A percentile compares a stretch with the other conserved stretches of the same genome.
Conservation (phyloP, 1,284 basidiomycete species). For the Pulchroboletus neoregius region DNA sequence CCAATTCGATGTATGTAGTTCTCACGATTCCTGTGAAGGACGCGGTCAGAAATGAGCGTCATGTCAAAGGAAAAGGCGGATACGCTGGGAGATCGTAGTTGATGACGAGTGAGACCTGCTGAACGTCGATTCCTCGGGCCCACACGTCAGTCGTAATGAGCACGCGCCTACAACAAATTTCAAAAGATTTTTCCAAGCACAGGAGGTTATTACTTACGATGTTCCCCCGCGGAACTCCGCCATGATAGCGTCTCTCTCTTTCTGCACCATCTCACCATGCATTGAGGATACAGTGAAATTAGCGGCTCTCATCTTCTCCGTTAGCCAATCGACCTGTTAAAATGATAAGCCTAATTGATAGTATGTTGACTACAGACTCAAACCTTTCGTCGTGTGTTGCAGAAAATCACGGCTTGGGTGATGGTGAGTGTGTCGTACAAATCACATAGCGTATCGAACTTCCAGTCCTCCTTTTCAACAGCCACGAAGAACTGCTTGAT, state of each 20-base stretch:
- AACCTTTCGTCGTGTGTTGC: constrained; percentile 96
- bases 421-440: constrained; percentile 98
- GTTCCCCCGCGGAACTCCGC: constrained; percentile 94
- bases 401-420: constrained; percentile 99
- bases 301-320: constrained; percentile 96
- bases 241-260: constrained; percentile 99
- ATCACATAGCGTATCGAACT: constrained; percentile 98
- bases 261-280: constrained; percentile 99
- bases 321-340: constrained; percentile 93
- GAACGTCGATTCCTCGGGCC: constrained; percentile 98
- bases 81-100: constrained; percentile 96
- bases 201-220: constrained; percentile 54
- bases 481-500: constrained; percentile 99
- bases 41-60: constrained; percentile 16
- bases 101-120: constrained; percentile 97
- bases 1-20: constrained; percentile 99
- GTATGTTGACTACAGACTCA: constrained; percentile 15
- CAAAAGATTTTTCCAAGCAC: constrained; percentile 9
- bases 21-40: constrained; percentile 76
- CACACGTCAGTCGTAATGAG: constrained; percentile 97
- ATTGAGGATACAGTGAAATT: constrained; percentile 97
- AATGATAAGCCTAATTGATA: constrained; percentile 14
- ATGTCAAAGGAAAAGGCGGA: constrained; percentile 28
- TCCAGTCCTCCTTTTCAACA: constrained; percentile 99
- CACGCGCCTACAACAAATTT: constrained; percentile 61